Evolutionary conservation across 352 stramenopile species (phyloP).

Genomic region (Globisporangium viniferum): DNA sequence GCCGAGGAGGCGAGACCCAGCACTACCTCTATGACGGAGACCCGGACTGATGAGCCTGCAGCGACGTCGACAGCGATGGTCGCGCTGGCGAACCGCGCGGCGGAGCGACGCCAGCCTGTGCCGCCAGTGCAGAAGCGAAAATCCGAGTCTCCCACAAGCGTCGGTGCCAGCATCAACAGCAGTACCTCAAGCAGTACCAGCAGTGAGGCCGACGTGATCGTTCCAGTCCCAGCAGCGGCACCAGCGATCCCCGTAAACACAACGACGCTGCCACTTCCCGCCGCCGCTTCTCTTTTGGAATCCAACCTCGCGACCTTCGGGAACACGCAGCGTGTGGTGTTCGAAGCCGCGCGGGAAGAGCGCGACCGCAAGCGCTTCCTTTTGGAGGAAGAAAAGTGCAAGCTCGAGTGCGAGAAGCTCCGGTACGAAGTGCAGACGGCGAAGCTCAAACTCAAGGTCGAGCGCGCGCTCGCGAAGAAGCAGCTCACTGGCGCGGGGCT

Average conservation of each 20-base stretch:
- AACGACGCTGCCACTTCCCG: slow-evolving; percentile 12
- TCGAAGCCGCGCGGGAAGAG: slow-evolving; percentile 59
- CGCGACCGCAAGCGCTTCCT: slow-evolving; percentile 55
- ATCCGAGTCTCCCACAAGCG: background rate
- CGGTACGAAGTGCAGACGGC: slow-evolving; percentile 52
- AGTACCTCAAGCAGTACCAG: background rate
- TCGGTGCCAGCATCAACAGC: background rate
- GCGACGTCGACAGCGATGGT: background rate
- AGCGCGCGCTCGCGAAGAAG: slow-evolving; percentile 49
- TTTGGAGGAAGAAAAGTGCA: slow-evolving; percentile 55
- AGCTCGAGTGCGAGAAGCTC: slow-evolving; percentile 66
- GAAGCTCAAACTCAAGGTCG: slow-evolving; percentile 47
- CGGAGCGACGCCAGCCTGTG: slow-evolving; percentile 1
- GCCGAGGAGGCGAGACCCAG: background rate
- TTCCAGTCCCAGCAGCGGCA: slow-evolving; percentile 4
- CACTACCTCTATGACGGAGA: background rate
- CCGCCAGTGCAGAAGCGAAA: slow-evolving; percentile 6
- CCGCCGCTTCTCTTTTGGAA: background rate
- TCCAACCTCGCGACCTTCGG: slow-evolving; percentile 29
- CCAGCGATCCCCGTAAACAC: background rate
- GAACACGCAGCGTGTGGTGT: slow-evolving; percentile 45
- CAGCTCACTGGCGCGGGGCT: slow-evolving; percentile 51
- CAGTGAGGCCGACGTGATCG: background rate
- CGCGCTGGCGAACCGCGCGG: background rate
- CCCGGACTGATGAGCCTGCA: background rate